Evolutionary conservation across 129 eudicot genomes (phyloP).

Genomic region (Lactuca saligna): DNA sequence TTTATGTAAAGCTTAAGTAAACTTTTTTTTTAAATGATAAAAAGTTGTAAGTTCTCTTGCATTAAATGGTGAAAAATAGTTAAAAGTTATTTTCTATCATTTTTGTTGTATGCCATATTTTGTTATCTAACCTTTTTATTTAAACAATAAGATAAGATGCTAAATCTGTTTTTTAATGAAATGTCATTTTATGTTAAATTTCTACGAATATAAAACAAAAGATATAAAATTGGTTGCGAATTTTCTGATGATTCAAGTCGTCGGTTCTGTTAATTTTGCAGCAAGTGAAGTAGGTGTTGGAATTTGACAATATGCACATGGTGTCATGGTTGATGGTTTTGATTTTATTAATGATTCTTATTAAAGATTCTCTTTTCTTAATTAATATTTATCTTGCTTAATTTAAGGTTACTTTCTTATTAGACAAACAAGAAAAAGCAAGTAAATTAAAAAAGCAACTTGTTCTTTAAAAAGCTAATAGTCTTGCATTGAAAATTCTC

Average conservation of each 20-base stretch:
- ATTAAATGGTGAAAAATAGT: background rate
- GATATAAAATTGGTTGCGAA: background rate
- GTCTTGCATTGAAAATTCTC: too few relatives aligned
- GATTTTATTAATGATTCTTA: too few relatives aligned
- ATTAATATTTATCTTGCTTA: background rate
- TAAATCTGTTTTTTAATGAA: too few relatives aligned
- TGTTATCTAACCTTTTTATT: too few relatives aligned
- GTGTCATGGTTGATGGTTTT: background rate
- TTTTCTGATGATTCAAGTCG: background rate
- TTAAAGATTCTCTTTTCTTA: too few relatives aligned
- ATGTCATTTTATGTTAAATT: background rate
- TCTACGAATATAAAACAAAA: too few relatives aligned
- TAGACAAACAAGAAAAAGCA: background rate
- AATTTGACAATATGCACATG: background rate
- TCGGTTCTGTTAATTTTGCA: background rate
- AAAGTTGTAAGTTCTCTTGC: too few relatives aligned
- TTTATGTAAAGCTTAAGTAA: too few relatives aligned
- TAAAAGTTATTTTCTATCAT: background rate
- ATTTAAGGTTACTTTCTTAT: background rate
- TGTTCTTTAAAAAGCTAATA: too few relatives aligned
- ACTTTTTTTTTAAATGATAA: too few relatives aligned
- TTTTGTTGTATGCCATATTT: background rate
- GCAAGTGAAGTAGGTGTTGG: background rate
- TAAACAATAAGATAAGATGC: too few relatives aligned
- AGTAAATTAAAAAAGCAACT: too few relatives aligned